Base-by-base conservation (phyloP, 2,329 filamentous ascomycete species). In the Metarhizium guizhouense region DNA sequence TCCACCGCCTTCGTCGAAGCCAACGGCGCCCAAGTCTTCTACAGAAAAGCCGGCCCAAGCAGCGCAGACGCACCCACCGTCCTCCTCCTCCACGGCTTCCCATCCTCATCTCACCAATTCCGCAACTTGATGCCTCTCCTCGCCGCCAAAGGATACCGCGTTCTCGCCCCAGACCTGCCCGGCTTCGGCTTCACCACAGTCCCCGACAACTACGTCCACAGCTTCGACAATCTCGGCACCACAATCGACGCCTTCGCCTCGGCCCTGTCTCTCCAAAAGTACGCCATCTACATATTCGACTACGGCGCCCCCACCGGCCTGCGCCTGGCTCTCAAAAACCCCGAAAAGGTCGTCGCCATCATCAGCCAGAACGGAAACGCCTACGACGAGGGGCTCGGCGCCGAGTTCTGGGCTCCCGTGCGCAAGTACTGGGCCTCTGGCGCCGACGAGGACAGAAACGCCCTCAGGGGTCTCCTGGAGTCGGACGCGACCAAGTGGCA, bases 331-430 rank as follows among this genome's bases (percentile, higher is more conserved):
- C 70, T 83, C 2, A 59, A 74, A 47, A 69, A 76, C 2, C 76
- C 78, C 0, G 65, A 74, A 1, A 68, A 71, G 11, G 68, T 84
- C 54, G 69, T 71, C 42, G 77, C 79, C 14, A 79, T 85, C 58
- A 72, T 85, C 55, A 70, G 74, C 3, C 82, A 85, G 61, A 84
- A 84, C 61, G 82, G 81, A 45, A 86, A 85, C 60, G 81, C 81
- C 14, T 85, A 84, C 61, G 68, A 62, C 4, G 79, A 82, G 59
- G 82, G 81, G 3, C 69, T 85, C 5, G 74, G 74, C 14, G 61
- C 64, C 20, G 63, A 66, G 1, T 79, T 81, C 66, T 83, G 80
- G 79, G 70, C 69, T 4, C 74, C 76, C 0, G 59, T 82, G 32
- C 62, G 69, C 52, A 64, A 69, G 32, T 73, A 76, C 56, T 82